Evolutionary conservation across 768 basidiomycete species (phyloP).

Genomic region (Mycena floridula): DNA sequence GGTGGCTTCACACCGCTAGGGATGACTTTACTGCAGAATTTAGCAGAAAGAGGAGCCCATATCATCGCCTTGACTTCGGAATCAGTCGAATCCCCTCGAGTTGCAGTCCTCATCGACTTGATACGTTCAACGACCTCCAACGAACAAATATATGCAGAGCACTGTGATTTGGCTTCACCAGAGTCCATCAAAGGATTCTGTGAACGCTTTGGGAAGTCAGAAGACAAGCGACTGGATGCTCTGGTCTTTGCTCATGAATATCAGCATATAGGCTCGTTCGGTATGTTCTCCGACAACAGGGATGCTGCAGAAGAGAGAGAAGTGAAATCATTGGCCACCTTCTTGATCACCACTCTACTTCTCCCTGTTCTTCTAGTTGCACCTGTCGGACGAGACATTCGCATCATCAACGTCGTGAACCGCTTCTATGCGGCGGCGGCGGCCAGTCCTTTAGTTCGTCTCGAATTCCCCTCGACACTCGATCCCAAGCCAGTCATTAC

Average conservation of each 20-base stretch:
- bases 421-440: constrained; percentile 85
- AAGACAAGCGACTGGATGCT: constrained; percentile 70
- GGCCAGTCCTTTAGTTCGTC: constrained; percentile 26
- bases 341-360: constrained; percentile 72
- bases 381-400: constrained; percentile 84
- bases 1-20: constrained; percentile 75
- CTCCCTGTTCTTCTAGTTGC: constrained; percentile 77
- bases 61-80: constrained; percentile 67
- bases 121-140: constrained; percentile 67
- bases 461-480: constrained; percentile 10
- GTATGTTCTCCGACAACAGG: constrained; percentile 20
- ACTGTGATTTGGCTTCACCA: constrained; percentile 67
- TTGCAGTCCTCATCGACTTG: constrained; percentile 58
- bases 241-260: constrained; percentile 79
- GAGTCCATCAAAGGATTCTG: constrained; percentile 66
- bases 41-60: constrained; percentile 75
- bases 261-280: constrained; percentile 46
- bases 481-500: constrained; percentile 12
- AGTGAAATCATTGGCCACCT: constrained; percentile 57
- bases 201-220: constrained; percentile 55
- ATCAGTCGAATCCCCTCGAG: constrained; percentile 45
- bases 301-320: constrained; percentile 35
- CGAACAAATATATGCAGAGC: constrained; percentile 73
- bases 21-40: constrained; percentile 53
- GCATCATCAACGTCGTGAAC: constrained; percentile 82